These are phyloP conservation scores for Neurospora intermedia DNA, from an alignment of 495 filamentous ascomycete species.

Conservation along the genomic window DNA sequence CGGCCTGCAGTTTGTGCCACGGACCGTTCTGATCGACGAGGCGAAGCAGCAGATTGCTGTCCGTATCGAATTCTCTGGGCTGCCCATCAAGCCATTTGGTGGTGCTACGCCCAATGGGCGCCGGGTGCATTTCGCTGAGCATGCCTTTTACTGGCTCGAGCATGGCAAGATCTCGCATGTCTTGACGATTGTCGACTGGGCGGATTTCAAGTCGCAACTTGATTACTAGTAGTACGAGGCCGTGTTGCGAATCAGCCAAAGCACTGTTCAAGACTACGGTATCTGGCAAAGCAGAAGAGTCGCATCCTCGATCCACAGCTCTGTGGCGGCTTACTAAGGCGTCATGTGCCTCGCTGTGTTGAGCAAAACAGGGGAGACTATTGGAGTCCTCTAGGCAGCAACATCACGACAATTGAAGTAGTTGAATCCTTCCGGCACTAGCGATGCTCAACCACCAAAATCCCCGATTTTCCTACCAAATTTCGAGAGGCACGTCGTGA, in stretches of 20 bases:
- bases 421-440: not conserved
- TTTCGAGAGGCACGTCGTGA: not conserved
- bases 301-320: not conserved
- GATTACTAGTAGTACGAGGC: not conserved
- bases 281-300: not conserved
- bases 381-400: not conserved
- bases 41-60: constrained; percentile 16
- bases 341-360: not conserved
- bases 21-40: constrained; percentile 17
- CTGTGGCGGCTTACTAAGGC: not conserved
- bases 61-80: constrained; percentile 20
- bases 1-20: constrained; percentile 14
- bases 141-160: constrained; percentile 25
- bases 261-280: not conserved
- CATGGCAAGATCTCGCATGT: constrained; percentile 25
- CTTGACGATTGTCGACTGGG: constrained; percentile 25
- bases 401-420: not conserved
- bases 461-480: not conserved
- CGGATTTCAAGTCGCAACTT: constrained; percentile 18
- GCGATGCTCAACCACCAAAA: not conserved
- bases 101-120: constrained; percentile 13
- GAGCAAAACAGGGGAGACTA: not conserved
- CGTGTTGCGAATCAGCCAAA: not conserved
- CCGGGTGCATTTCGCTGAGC: constrained; percentile 20
- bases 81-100: constrained; percentile 13